Conservation (phyloP, 768 basidiomycete genomes). For the Boletus vinaceobasis region DNA sequence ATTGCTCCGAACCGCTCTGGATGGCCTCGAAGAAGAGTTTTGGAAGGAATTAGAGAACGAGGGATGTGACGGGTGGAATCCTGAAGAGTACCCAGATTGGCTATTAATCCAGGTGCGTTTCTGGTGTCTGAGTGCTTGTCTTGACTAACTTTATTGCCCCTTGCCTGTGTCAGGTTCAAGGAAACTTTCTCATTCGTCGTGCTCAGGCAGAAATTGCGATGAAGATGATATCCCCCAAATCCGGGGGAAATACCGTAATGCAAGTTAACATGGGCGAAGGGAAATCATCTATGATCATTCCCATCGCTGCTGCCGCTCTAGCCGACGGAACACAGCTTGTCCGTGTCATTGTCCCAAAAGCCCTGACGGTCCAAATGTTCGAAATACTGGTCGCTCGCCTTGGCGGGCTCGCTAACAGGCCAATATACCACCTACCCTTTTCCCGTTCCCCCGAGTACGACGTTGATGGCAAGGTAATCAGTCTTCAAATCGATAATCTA, state of each 20-base stretch:
- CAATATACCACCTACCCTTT: slow-evolving; percentile 46
- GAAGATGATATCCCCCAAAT: slow-evolving; percentile 42
- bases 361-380: slow-evolving; percentile 43
- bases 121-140: fast-evolving
- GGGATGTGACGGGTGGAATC: slow-evolving; percentile 13
- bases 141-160: background rate
- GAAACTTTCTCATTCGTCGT: slow-evolving; percentile 12
- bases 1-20: slow-evolving; percentile 20
- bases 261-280: slow-evolving; percentile 59
- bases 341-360: slow-evolving; percentile 46
- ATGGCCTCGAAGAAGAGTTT: slow-evolving; percentile 30
- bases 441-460: slow-evolving; percentile 33
- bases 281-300: slow-evolving; percentile 44
- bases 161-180: slow-evolving; percentile 35
- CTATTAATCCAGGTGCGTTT: slow-evolving; percentile 38
- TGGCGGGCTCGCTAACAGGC: slow-evolving; percentile 40
- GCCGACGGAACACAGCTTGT: slow-evolving; percentile 41
- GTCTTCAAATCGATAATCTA: slow-evolving; percentile 20
- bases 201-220: slow-evolving; percentile 37
- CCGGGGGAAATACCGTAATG: slow-evolving; percentile 33
- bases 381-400: slow-evolving; percentile 39
- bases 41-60: slow-evolving; percentile 20
- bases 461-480: fast-evolving
- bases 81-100: slow-evolving; percentile 35
- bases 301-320: slow-evolving; percentile 37